Base-by-base conservation (phyloP, 164 flowering plant genomes). In the Annona cherimola region DNA sequence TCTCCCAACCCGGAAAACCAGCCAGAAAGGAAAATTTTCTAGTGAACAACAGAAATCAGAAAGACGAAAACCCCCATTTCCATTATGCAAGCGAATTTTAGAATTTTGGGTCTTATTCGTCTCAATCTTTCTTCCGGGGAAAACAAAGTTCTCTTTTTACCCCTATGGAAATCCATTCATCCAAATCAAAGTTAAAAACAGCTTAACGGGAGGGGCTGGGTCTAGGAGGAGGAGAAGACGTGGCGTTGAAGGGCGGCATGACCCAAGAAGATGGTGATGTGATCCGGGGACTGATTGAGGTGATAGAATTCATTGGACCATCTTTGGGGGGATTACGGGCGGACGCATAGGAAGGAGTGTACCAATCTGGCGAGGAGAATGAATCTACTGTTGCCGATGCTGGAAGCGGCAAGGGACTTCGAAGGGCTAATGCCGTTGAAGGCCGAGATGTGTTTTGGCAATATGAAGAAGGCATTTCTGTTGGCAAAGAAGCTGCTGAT, bases 341-440 rank as follows among this genome's bases (percentile, higher is more conserved):
- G 75, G 63, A 87, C 88, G 5, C 90, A 87, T 62, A 86, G 75
- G 81, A 90, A 85, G 67, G 93, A 90, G 66, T 81, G 86, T 61
- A 71, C 45, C 20, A 77, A 62, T 66, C 88, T 93, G 16, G 86
- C 82, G 12, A 76, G 96, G 75, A 76, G 94, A 18, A 59, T 93
- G 77, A 88, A 87, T 87, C 76, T 89, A 19, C 76, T 93, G 71
- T 68, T 76, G 66, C 93, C 93, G 1, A 72, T 93, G 26, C 69
- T 91, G 68, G 93, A 93, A 43, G 95, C 89, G 79, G 77, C 86
- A 2, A 71, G 73, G 5, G 91, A 88, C 60, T 60, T 74, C 4
- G 81, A 81, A 3, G 35, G 12, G 7, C 77, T 82, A 0, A 66
- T 85, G 45, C 75, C 86, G 1, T 83, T 77, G 1, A 43, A 19